Percentiles rank a stretch among this genome's conserved stretches.
Evolutionary conservation across 202 grass and related monocot genomes (phyloP).

Genomic region (Brachypodium distachyon): DNA sequence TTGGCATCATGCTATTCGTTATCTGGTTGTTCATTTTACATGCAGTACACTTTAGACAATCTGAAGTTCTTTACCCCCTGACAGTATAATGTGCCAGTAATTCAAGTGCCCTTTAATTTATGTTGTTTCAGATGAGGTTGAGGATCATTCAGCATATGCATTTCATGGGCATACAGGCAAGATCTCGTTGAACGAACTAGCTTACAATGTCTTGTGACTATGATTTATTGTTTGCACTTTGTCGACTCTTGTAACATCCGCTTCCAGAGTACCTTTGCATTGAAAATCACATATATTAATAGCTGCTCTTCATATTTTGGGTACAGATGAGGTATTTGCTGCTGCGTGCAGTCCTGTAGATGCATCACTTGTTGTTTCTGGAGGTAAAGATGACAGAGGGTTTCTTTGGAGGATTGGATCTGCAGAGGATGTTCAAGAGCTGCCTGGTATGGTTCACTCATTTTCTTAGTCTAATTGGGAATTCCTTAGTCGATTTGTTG

Average conservation of each 20-base stretch:
- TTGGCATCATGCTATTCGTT: background rate
- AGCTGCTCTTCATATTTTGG: background rate
- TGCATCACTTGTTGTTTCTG: too few species aligned
- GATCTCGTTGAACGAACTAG: background rate
- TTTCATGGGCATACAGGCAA: slow-evolving; percentile 64
- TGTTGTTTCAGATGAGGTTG: slow-evolving; percentile 28
- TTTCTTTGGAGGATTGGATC: too few species aligned
- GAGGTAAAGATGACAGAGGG: too few species aligned
- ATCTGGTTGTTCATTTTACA: background rate
- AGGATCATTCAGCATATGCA: slow-evolving; percentile 53
- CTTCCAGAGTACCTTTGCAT: background rate
- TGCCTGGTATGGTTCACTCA: background rate
- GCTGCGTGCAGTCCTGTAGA: too few species aligned
- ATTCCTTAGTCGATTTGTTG: too few species aligned
- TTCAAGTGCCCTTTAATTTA: background rate
- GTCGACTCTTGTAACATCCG: background rate
- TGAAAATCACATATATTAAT: background rate
- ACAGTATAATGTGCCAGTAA: background rate
- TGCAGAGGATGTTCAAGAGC: slow-evolving; percentile 42
- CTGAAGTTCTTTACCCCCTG: background rate
- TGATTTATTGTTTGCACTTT: background rate
- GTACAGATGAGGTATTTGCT: slow-evolving; percentile 70
- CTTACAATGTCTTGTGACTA: background rate
- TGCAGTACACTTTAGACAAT: background rate
- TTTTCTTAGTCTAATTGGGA: background rate